Conservation (phyloP, 1,139 yeast species). For the Meyerozyma guilliermondii region DNA sequence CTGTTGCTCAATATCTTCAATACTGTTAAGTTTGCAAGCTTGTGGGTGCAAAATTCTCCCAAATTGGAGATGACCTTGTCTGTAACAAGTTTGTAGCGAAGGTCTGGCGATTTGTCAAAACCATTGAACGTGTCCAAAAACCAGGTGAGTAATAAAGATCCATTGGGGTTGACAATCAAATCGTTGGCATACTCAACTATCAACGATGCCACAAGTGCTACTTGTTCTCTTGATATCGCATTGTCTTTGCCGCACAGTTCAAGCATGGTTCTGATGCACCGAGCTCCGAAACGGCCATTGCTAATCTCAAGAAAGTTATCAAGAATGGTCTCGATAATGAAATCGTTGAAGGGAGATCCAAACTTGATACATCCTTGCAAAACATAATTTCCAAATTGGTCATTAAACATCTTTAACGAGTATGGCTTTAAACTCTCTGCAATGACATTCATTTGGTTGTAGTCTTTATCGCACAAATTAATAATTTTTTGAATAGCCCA, state of each 20-base stretch:
- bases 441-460: constrained; percentile 65
- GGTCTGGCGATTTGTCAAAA: constrained; percentile 35
- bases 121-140: constrained; percentile 80
- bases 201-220: constrained; percentile 70
- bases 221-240: constrained; percentile 54
- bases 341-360: constrained; percentile 83
- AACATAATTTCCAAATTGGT: constrained; percentile 95
- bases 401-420: constrained; percentile 81
- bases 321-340: constrained; percentile 79
- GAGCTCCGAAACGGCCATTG: constrained; percentile 88
- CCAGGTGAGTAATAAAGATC: constrained; percentile 90
- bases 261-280: constrained; percentile 89
- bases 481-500: constrained; percentile 99
- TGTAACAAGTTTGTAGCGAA: constrained; percentile 29
- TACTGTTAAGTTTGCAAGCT: constrained; percentile 79
- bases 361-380: constrained; percentile 90
- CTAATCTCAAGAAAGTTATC: constrained; percentile 79
- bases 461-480: constrained; percentile 57
- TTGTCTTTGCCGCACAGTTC: constrained; percentile 58
- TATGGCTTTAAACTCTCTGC: constrained; percentile 73
- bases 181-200: constrained; percentile 77
- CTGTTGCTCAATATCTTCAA: constrained; percentile 73
- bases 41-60: constrained; percentile 70
- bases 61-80: constrained; percentile 59
- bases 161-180: constrained; percentile 79